phyloP scores from a whole-genome alignment of 139 green algal genomes.

The Chara braunii region DNA sequence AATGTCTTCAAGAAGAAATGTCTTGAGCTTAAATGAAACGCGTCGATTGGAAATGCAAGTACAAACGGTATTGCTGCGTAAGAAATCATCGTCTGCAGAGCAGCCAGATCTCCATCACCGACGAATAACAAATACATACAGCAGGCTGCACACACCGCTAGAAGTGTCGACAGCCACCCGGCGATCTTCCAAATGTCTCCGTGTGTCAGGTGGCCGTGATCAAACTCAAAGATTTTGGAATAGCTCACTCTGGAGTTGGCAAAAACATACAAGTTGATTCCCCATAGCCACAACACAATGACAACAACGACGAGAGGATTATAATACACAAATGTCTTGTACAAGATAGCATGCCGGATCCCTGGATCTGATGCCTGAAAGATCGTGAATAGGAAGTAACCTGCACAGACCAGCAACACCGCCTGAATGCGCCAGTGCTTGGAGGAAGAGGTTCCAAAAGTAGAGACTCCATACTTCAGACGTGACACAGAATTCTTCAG shows the following conservation, averaged over 20 bases:
- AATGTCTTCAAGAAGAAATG: slow-evolving; percentile 31
- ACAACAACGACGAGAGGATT: slow-evolving; percentile 34
- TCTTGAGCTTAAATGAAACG: slow-evolving; percentile 16
- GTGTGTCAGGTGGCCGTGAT: slow-evolving; percentile 34
- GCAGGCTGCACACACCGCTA: not conserved
- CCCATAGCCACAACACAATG: slow-evolving; percentile 38
- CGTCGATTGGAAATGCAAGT: slow-evolving; percentile 27
- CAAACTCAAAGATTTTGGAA: slow-evolving; percentile 31
- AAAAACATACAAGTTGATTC: slow-evolving; percentile 35
- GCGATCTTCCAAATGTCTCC: slow-evolving; percentile 24
- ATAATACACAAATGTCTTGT: slow-evolving; percentile 36
- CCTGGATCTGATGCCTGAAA: too few species aligned
- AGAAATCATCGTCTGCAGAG: slow-evolving; percentile 19
- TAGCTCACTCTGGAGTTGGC: slow-evolving; percentile 38
- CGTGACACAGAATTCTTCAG: too few species aligned
- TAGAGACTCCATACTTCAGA: too few species aligned
- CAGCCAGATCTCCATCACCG: slow-evolving; percentile 1
- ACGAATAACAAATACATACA: slow-evolving; percentile 22
- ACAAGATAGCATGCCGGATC: too few species aligned
- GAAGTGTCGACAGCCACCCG: slow-evolving; percentile 4
- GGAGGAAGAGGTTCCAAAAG: too few species aligned
- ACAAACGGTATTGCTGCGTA: slow-evolving; percentile 24
- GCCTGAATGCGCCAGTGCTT: too few species aligned
- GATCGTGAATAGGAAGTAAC: too few species aligned
- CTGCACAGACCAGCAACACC: too few species aligned